Evolutionary conservation across 352 stramenopile genomes (phyloP).

Genomic region (Globisporangium nagaii): DNA sequence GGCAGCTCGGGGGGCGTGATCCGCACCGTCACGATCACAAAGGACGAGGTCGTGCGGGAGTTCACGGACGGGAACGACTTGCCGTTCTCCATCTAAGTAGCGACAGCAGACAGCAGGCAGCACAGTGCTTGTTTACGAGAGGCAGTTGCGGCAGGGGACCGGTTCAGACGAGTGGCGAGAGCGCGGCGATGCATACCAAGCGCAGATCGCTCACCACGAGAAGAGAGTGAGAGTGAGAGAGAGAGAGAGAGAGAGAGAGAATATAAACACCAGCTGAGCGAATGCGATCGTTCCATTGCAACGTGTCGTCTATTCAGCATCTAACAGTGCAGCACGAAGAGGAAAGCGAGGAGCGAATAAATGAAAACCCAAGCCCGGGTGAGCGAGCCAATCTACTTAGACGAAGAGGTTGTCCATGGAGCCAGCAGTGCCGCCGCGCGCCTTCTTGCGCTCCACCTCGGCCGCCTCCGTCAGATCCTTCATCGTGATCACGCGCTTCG

Average conservation of each 20-base stretch:
- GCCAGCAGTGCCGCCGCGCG: conserved; percentile 36
- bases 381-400: conserved; percentile 20
- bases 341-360: neutral
- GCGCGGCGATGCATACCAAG: neutral
- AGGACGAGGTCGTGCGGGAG: conserved; percentile 87
- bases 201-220: too few species aligned
- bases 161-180: neutral
- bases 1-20: conserved; percentile 98
- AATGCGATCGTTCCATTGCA: neutral
- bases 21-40: conserved; percentile 93
- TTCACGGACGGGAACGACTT: conserved; percentile 91
- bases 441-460: conserved; percentile 70
- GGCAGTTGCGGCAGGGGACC: too few species aligned
- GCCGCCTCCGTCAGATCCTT: conserved; percentile 71
- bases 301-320: conserved; percentile 3
- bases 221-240: too few species aligned
- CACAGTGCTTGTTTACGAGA: conserved; percentile 1
- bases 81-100: conserved; percentile 80
- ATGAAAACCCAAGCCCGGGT: neutral
- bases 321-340: neutral
- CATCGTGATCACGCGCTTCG: conserved; percentile 64
- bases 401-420: conserved; percentile 84
- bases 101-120: neutral
- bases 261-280: neutral
- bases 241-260: too few species aligned